Conservation (phyloP, 164 flowering plant genomes). For the Vitis labrusca region DNA sequence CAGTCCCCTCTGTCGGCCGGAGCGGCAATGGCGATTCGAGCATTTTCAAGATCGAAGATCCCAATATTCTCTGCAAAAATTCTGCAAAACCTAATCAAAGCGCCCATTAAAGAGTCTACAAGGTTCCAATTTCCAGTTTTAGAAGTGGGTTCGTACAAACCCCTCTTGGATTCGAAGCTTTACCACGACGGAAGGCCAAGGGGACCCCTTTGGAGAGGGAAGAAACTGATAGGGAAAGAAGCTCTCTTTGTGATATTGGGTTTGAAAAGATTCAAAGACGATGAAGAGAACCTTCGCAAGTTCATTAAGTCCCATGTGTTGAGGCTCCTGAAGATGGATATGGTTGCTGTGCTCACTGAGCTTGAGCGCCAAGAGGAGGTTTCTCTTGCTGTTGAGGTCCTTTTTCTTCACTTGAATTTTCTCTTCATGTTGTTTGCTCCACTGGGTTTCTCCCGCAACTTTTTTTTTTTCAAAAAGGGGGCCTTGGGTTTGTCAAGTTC, state of each 20-base stretch:
- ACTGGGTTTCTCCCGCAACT: background rate
- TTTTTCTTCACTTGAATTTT: background rate
- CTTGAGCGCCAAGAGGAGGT: conserved; percentile 89
- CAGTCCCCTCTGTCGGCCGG: background rate
- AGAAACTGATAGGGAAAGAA: conserved; percentile 84
- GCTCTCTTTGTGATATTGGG: conserved; percentile 77
- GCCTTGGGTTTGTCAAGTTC: no score
- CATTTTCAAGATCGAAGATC: conserved; percentile 24
- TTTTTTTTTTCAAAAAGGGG: background rate
- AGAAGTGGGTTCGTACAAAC: background rate
- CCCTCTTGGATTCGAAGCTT: conserved; percentile 15
- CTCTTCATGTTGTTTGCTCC: background rate
- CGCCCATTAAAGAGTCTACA: conserved; percentile 9
- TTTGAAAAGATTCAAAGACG: conserved; percentile 72
- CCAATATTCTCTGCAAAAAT: conserved; percentile 22
- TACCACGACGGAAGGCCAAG: conserved; percentile 93
- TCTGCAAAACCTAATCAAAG: conserved; percentile 16
- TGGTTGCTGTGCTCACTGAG: conserved; percentile 76
- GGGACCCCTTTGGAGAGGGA: conserved; percentile 90
- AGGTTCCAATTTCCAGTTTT: background rate
- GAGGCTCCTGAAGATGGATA: conserved; percentile 83
- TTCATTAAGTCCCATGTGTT: conserved; percentile 68
- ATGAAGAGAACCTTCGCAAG: conserved; percentile 67
- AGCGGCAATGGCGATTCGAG: conserved; percentile 44
- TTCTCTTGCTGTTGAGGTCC: conserved; percentile 63